phyloP scores from a whole-genome alignment of 73 alveolate genomes.

The Tetrahymena thermophila region DNA sequence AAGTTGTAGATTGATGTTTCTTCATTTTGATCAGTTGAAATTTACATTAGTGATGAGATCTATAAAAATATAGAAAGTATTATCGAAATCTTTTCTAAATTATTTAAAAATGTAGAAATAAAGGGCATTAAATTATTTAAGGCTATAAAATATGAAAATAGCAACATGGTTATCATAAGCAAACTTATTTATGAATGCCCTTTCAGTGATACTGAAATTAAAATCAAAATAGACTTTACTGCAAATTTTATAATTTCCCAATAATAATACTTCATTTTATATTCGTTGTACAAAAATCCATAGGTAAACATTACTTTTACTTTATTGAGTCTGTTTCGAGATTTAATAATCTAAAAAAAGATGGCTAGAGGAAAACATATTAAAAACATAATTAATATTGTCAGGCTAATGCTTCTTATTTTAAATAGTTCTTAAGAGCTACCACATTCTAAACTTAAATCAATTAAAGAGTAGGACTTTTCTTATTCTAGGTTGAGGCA shows the following conservation, averaged over 20 bases:
- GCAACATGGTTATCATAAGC: too few relatives aligned
- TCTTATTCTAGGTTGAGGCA: background rate
- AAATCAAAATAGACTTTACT: too few relatives aligned
- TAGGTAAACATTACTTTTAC: background rate
- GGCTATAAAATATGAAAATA: background rate
- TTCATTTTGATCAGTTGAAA: background rate
- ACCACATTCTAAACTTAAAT: background rate
- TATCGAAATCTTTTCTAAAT: background rate
- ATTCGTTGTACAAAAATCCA: background rate
- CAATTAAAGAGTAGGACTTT: background rate
- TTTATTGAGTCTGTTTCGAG: background rate
- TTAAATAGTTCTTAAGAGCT: background rate
- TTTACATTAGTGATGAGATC: background rate
- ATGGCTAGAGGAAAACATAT: background rate
- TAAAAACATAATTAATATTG: too few relatives aligned
- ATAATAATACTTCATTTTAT: too few relatives aligned
- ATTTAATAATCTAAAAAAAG: too few relatives aligned
- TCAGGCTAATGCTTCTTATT: background rate
- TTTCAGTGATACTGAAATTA: background rate
- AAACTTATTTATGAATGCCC: background rate
- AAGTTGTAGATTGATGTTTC: too few relatives aligned
- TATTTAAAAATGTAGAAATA: background rate
- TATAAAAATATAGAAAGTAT: background rate
- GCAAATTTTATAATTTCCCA: background rate
- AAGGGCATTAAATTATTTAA: background rate